A percentile compares a stretch with the other conserved stretches of the same genome.
Conservation (phyloP, 768 basidiomycete species). For the Kwoniella sp. region DNA sequence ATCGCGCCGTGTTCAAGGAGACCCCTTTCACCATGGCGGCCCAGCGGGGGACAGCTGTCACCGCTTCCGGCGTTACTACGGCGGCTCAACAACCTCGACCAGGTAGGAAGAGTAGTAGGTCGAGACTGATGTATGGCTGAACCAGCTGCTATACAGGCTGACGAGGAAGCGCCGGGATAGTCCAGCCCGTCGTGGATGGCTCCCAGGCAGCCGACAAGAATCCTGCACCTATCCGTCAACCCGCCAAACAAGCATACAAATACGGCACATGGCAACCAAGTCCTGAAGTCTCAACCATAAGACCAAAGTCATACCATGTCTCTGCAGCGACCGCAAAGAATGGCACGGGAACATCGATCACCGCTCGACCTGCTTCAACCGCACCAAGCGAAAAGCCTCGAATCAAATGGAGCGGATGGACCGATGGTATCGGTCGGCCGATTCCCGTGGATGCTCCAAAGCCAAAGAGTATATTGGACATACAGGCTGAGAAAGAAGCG, state of each 20-base stretch:
- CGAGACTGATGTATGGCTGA: background rate
- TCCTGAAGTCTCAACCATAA: no score
- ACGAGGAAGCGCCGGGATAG: background rate
- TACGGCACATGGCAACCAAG: no score
- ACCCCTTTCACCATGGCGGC: conserved; percentile 25
- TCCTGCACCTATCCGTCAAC: background rate
- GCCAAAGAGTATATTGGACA: background rate
- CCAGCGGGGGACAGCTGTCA: background rate
- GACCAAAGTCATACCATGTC: background rate
- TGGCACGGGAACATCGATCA: background rate
- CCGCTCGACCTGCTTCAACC: background rate
- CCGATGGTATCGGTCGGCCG: background rate
- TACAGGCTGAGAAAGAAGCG: conserved; percentile 1
- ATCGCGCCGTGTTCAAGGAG: conserved; percentile 8
- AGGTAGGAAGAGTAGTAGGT: background rate
- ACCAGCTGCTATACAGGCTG: background rate
- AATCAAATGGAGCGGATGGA: conserved; percentile 2
- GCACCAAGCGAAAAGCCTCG: background rate
- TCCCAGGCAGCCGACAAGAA: background rate
- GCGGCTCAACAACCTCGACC: background rate
- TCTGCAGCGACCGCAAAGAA: background rate
- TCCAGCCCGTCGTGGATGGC: background rate
- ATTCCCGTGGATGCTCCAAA: conserved; percentile 3
- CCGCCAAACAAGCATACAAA: background rate
- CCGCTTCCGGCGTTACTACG: background rate